A percentile compares a stretch with the other conserved stretches of the same genome.
phyloP scores from a whole-genome alignment of 768 basidiomycete species.

The Suillus luteus region DNA sequence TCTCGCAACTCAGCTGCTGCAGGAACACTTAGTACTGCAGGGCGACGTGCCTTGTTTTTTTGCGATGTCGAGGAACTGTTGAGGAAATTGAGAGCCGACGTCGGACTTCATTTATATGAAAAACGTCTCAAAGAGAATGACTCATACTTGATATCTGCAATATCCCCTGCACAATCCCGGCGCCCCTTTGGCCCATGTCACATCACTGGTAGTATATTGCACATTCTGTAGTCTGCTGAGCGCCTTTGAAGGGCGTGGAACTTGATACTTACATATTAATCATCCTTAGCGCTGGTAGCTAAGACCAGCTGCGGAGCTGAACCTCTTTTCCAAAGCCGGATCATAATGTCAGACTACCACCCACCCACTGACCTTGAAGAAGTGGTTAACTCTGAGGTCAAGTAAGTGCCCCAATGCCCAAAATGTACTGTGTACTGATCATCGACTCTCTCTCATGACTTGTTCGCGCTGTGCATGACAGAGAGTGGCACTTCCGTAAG shows the following conservation, averaged over 20 bases:
- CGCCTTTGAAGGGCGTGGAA: neutral
- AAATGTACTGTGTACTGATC: neutral
- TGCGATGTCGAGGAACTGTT: no score
- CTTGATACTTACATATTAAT: neutral
- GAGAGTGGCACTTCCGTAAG: slow-evolving; percentile 83
- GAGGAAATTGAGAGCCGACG: no score
- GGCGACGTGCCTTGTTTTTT: no score
- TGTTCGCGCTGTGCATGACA: slow-evolving; percentile 25
- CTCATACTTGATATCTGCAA: no score
- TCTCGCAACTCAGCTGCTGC: no score
- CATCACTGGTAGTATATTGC: no score
- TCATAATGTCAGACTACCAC: slow-evolving; percentile 5
- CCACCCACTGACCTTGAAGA: slow-evolving; percentile 55
- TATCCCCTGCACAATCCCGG: no score
- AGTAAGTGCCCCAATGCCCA: slow-evolving; percentile 49
- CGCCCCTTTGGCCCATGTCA: no score
- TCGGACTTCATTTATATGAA: no score
- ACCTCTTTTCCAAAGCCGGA: neutral
- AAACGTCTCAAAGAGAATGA: no score
- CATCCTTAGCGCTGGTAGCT: neutral
- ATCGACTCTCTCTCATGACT: neutral
- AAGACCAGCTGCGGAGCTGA: neutral
- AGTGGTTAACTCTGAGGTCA: slow-evolving; percentile 63
- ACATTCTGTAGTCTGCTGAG: neutral
- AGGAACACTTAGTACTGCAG: no score